Conservation (phyloP, 2,329 filamentous ascomycete genomes). For the Epichloe glyceriae region DNA sequence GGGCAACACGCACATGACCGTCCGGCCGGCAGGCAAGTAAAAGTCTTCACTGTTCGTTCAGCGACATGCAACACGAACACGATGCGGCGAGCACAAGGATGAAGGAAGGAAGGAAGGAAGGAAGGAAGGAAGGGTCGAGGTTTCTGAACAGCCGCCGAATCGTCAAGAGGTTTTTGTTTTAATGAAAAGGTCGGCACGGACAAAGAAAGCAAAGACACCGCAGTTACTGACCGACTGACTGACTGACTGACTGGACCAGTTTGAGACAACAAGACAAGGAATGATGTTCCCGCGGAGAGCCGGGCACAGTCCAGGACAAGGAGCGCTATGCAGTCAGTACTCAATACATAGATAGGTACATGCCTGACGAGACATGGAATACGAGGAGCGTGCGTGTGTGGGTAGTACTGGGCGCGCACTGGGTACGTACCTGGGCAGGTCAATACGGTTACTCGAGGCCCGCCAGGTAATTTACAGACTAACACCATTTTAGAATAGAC, state of each 20-base stretch:
- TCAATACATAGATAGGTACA: no score
- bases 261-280: not conserved
- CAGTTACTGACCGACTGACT: no score
- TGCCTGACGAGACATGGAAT: no score
- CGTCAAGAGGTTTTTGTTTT: not conserved
- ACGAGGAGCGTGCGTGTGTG: no score
- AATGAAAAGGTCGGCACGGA: no score
- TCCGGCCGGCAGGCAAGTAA: conserved; percentile 9
- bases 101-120: not conserved
- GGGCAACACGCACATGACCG: conserved; percentile 20
- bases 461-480: no score
- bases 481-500: not conserved
- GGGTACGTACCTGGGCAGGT: no score
- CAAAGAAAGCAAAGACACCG: no score
- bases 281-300: not conserved
- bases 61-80: conserved; percentile 12
- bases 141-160: not conserved
- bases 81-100: conserved; percentile 11
- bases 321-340: not conserved
- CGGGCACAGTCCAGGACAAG: not conserved
- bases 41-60: not conserved
- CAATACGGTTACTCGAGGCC: no score
- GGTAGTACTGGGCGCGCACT: no score
- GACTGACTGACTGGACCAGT: not conserved
- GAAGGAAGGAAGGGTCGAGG: not conserved